Evolutionary conservation across 352 stramenopile species (phyloP), one percentile per base, ranked within the genome.

Genomic region (Phytopythium montanum): DNA sequence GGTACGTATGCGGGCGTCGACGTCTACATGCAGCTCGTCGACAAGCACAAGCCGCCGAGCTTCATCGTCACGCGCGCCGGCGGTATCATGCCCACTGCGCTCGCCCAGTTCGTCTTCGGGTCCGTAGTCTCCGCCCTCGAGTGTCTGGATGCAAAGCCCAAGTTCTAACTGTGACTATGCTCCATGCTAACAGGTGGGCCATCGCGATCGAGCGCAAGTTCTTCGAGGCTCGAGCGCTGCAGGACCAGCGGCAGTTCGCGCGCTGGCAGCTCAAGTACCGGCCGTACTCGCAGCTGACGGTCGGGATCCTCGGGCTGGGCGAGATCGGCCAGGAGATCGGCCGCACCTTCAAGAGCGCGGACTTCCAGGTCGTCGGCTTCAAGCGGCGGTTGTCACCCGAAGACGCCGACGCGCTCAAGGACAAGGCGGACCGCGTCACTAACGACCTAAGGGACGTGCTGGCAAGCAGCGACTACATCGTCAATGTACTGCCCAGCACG

Each of bases 401-500:
- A 9, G 60, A 72, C 21, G 10, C 10, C 16, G 56, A 54, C 8
- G 50, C 42, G 12, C 31, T 61, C 2, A 23, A 44, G 4, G 38
- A 50, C 29, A 68, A 71, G 38, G 72, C 72, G 21, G 64, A 87
- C 19, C 61, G 65, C 7, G 71, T 88, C 41, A 85, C 77, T 16
- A 66, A 61, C 41, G 67, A 86, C 41, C 45, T 92, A 0, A 51
- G 64, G 19, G 61, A 85, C 21, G 77, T 92, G 36, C 59, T 92
- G 18, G 49, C 59, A 4, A 62, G 62, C 28, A 68, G 70, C 28
- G 88, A 97, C 69, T 94, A 88, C 60, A 54, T 96, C 18, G 76
- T 97, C 31, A 93, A 85, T 44, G 73, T 95, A 36, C 65, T 97
- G 44, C 88, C 88, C 23, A 96, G 86, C 48, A 97, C 90, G 9